A percentile compares a stretch with the other conserved stretches of the same genome.
phyloP scores from a whole-genome alignment of 345 rosid genomes.

The Gossypium longicalyx region DNA sequence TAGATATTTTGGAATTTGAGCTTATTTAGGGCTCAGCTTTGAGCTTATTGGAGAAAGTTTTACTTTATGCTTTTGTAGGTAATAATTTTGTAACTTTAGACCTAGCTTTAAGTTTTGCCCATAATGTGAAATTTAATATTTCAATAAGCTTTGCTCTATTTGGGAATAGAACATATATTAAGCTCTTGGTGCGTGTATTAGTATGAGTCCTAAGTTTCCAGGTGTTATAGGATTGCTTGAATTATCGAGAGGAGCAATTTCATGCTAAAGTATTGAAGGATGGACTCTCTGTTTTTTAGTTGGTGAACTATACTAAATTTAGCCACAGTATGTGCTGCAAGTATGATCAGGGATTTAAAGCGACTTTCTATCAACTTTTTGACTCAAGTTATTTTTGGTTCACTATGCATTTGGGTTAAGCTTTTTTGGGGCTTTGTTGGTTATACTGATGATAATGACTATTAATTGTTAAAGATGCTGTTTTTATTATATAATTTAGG shows the following conservation, averaged over 20 bases:
- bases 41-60: slow-evolving; percentile 5
- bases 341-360: not conserved
- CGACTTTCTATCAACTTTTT: not conserved
- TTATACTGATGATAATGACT: not conserved
- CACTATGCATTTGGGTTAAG: not conserved
- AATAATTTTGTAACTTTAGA: not conserved
- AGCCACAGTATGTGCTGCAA: not conserved
- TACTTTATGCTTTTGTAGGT: not conserved
- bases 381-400: not conserved
- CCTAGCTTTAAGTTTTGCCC: not conserved
- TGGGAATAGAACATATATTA: not conserved
- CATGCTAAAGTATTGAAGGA: not conserved
- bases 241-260: not conserved
- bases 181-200: not conserved
- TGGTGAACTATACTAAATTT: not conserved
- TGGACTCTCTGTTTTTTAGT: not conserved
- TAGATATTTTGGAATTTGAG: not conserved
- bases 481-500: not conserved
- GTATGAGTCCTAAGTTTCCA: not conserved
- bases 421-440: not conserved
- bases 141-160: slow-evolving; percentile 1
- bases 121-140: not conserved
- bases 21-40: not conserved
- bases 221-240: not conserved
- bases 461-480: not conserved